phyloP scores from a whole-genome alignment of 2,329 filamentous ascomycete genomes.

The Colletotrichum shisoi region DNA sequence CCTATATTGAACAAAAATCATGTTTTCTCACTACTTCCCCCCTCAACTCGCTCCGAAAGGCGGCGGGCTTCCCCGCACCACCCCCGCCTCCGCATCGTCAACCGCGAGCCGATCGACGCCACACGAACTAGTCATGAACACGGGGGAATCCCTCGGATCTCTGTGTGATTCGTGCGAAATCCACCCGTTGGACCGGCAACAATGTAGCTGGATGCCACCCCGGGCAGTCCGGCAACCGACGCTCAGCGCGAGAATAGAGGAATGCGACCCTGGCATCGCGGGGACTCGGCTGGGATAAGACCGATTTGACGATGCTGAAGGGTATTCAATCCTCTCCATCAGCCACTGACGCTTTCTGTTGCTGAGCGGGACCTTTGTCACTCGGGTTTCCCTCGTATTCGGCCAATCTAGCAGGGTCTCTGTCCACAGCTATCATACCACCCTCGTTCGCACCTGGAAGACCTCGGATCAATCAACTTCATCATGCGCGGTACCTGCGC shows the following conservation, averaged over 20 bases:
- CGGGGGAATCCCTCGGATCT: background rate
- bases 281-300: constrained; percentile 17
- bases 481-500: constrained; percentile 3
- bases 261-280: background rate
- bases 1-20: background rate
- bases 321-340: constrained; percentile 12
- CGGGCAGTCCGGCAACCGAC: background rate
- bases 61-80: constrained; percentile 17
- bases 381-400: background rate
- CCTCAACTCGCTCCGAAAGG: background rate
- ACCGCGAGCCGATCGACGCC: background rate
- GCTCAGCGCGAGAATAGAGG: background rate
- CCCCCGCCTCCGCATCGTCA: constrained; percentile 10
- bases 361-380: background rate
- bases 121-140: background rate
- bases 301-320: constrained; percentile 27
- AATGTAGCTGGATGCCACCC: constrained; percentile 4
- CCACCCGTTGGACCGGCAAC: background rate
- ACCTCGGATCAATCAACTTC: background rate
- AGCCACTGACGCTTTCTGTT: background rate
- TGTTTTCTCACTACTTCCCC: background rate
- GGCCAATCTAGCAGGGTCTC: background rate
- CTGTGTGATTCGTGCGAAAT: constrained; percentile 32
- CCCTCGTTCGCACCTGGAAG: background rate
- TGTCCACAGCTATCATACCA: background rate